Conservation (phyloP, 2,329 filamentous ascomycete species). For the Neofusicoccum kwambonambiense region DNA sequence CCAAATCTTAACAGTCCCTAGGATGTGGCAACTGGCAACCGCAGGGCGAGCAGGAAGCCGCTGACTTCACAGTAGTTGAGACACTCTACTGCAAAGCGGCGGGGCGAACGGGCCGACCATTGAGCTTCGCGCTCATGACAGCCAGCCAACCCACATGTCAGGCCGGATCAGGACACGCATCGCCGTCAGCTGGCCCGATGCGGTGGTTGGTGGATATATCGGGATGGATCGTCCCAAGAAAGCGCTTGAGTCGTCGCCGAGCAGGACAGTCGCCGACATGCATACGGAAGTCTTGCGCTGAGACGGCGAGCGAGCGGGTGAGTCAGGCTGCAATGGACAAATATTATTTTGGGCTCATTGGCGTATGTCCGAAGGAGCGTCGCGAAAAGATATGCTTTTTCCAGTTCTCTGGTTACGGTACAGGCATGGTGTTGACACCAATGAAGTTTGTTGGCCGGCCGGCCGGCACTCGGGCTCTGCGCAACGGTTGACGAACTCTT, state of each 20-base stretch:
- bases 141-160: background rate
- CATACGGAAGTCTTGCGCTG: background rate
- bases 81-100: conserved; percentile 2
- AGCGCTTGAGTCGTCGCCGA: background rate
- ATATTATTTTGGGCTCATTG: background rate
- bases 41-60: background rate
- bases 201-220: background rate
- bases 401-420: conserved; percentile 1
- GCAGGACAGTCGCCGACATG: background rate
- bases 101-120: conserved; percentile 4
- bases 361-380: background rate
- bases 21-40: background rate
- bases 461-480: conserved; percentile 2
- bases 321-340: background rate
- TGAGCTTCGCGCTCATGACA: background rate
- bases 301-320: background rate
- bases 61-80: background rate
- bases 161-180: background rate
- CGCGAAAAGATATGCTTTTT: conserved; percentile 4
- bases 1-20: background rate
- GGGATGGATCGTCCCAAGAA: background rate
- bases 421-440: background rate
- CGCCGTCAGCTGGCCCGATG: background rate
- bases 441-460: conserved; percentile 3
- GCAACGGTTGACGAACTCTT: background rate